These are phyloP conservation scores for Polygonum aviculare DNA, from an alignment of 148 eudicot genomes.

Conservation along the genomic window DNA sequence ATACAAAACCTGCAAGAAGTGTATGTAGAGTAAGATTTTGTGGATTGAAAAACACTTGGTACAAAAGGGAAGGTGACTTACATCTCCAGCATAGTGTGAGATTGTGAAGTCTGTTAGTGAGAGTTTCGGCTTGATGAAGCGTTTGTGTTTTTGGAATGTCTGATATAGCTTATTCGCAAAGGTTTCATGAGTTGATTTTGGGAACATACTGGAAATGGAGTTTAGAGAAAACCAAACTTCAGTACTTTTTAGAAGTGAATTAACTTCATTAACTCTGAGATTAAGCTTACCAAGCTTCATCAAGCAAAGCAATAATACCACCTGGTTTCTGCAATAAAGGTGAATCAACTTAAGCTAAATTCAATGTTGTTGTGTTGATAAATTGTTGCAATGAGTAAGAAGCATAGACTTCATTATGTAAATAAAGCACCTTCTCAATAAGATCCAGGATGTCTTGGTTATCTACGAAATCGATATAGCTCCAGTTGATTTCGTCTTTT, in stretches of 20 bases:
- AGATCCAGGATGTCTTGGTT: conserved; percentile 97
- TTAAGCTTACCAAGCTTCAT: conserved; percentile 85
- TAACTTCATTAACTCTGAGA: not conserved
- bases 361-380: not conserved
- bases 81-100: conserved; percentile 99
- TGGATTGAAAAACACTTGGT: not conserved
- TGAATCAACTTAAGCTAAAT: conserved; percentile 2
- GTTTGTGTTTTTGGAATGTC: conserved; percentile 75
- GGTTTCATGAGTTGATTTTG: conserved; percentile 96
- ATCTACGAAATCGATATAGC: conserved; percentile 93
- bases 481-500: conserved; percentile 86
- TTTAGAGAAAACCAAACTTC: not conserved
- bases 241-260: not conserved
- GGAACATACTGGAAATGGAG: conserved; percentile 85
- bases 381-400: not conserved
- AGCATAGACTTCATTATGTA: not conserved
- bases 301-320: conserved; percentile 90
- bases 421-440: conserved; percentile 70
- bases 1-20: conserved; percentile 58
- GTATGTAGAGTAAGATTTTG: conserved; percentile 12
- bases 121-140: conserved; percentile 88
- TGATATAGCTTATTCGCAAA: conserved; percentile 88
- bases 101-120: conserved; percentile 89
- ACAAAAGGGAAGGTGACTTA: conserved; percentile 22
- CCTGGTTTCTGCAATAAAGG: conserved; percentile 83